Evolutionary conservation across 352 stramenopile genomes (phyloP), one percentile per base, ranked within the genome.

Genomic region (Phytophthora sansomeana): DNA sequence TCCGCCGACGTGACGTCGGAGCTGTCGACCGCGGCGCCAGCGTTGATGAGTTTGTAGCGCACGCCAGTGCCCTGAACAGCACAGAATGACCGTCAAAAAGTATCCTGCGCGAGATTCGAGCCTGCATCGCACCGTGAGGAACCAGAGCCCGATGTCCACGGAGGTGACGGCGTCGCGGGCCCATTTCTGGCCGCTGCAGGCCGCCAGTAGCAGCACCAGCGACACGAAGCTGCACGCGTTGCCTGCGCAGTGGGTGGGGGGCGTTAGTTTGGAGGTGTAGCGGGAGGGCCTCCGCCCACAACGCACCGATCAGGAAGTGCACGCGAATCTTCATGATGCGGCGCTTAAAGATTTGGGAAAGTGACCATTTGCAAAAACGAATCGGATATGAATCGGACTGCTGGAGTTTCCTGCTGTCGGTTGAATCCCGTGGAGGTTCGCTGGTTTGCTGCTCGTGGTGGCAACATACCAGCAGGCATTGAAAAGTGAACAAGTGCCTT

Each of bases 41-140:
- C 84, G 53, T 92, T 91, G 58, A 91, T 89, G 57, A 95, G 80
- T 63, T 95, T 95, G 80, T 92, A 91, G 49, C 87, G 72, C 48
- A 95, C 83, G 16, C 86, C 86, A 0, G 66, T 86, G 14, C 84
- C 84, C 85, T 92, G 57, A 58, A 42, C 11, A 42, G 33, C 42
- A 35, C n/a, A 52, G 11, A 48, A 29, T 35, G 17, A 24, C 26
- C 35, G 47, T 51, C 49, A 26, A 51, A 57, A 44, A 30, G n/a
- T 17, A 53, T 32, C 48, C 14, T 4, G 13, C 10, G 26, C 36
- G 16, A 51, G 52, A 54, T 60, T 44, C 44, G 10, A 57, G 29
- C 21, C 26, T 28, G 16, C 19, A 58, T 28, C 71, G 32, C 48
- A 94, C 83, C 33, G 75, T 67, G 52, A 92, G 75, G 46, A 71